Conservation (phyloP, 108 stramenopile genomes). For the Poteriospumella lacustris region DNA sequence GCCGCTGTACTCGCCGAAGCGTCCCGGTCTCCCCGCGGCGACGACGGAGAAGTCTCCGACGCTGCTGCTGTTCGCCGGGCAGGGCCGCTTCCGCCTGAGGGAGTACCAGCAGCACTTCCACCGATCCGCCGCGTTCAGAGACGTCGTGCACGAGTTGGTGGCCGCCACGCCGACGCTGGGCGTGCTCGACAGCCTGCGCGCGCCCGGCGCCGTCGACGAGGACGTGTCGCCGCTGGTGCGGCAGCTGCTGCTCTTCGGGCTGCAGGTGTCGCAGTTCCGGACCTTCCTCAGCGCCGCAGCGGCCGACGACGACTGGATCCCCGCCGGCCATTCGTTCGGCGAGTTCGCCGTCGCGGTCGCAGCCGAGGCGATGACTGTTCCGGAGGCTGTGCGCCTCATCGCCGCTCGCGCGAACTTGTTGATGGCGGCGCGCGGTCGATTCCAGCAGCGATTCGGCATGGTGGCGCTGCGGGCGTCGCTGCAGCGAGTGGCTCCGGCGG, state of each 20-base stretch:
- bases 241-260: conserved; percentile 44
- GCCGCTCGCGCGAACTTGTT: conserved; percentile 18
- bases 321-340: conserved; percentile 46
- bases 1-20: conserved; percentile 34
- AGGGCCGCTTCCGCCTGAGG: conserved; percentile 47
- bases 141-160: conserved; percentile 33
- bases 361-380: conserved; percentile 37
- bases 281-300: conserved; percentile 27
- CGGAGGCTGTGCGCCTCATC: conserved; percentile 24
- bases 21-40: background rate
- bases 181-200: conserved; percentile 30
- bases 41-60: conserved; percentile 38
- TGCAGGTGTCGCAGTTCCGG: conserved; percentile 39
- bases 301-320: conserved; percentile 28
- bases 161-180: conserved; percentile 24
- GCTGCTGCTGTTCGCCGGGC: conserved; percentile 53
- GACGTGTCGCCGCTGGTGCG: conserved; percentile 44
- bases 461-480: conserved; percentile 22
- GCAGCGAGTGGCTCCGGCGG: background rate
- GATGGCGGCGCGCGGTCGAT: no score
- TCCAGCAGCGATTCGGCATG: no score
- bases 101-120: no score
- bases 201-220: conserved; percentile 29
- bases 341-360: conserved; percentile 45
- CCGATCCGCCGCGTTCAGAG: conserved; percentile 31